Conservation (phyloP, 2,329 filamentous ascomycete species). For the Colletotrichum aenigma region DNA sequence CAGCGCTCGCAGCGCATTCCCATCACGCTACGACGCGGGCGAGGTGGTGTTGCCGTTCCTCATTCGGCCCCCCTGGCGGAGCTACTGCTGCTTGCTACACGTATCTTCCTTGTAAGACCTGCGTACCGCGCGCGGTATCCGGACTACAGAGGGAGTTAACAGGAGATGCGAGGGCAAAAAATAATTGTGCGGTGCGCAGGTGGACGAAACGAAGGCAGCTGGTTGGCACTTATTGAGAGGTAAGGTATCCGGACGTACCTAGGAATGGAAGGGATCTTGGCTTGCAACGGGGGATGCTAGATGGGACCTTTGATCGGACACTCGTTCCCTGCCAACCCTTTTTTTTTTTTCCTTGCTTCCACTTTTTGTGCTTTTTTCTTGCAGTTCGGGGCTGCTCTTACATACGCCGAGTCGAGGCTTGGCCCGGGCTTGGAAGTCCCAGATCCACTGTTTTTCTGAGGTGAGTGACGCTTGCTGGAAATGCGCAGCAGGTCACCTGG, state of each 20-base stretch:
- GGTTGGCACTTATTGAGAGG: background rate
- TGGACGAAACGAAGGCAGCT: background rate
- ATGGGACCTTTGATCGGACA: background rate
- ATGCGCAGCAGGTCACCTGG: background rate
- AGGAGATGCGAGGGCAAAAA: background rate
- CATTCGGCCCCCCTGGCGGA: slow-evolving; percentile 5
- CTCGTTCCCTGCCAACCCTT: slow-evolving; percentile 2
- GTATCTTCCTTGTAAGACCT: background rate
- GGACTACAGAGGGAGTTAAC: background rate
- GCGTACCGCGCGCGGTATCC: background rate
- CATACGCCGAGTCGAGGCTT: background rate
- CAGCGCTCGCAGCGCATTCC: background rate
- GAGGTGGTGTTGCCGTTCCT: background rate
- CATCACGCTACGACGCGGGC: background rate
- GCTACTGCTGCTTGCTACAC: slow-evolving; percentile 7
- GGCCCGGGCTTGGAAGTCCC: background rate
- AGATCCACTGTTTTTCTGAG: background rate
- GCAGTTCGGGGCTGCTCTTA: background rate
- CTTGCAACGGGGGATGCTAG: background rate
- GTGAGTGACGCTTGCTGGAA: background rate
- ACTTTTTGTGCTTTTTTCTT: background rate
- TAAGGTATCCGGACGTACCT: background rate
- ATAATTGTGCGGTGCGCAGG: background rate
- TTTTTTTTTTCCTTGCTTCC: background rate
- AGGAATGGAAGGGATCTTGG: background rate